Evolutionary conservation across 1,284 basidiomycete species (phyloP).

Genomic region (Cystobasidium pallidum): DNA sequence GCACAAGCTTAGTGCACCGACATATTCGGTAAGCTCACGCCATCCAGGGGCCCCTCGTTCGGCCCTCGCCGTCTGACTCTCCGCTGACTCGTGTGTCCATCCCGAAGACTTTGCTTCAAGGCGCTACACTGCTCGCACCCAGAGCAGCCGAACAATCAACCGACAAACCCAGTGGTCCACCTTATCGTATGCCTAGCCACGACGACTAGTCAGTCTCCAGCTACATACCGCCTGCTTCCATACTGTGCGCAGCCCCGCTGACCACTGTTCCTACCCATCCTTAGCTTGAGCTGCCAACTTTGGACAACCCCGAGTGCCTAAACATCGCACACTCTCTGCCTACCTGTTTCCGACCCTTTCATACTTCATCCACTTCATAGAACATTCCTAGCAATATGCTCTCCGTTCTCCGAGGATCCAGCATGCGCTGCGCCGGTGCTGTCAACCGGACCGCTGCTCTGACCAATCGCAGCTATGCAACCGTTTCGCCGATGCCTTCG

Average conservation of each 20-base stretch:
- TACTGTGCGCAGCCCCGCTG: not conserved
- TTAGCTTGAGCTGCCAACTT: slow-evolving; percentile 38
- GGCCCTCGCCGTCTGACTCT: not conserved
- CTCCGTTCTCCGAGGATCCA: slow-evolving; percentile 12
- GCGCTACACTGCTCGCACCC: not conserved
- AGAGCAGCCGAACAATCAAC: slow-evolving; percentile 3
- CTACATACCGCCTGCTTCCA: not conserved
- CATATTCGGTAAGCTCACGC: not conserved
- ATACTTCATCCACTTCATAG: not conserved
- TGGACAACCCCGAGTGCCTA: slow-evolving; percentile 28
- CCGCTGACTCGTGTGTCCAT: slow-evolving; percentile 7
- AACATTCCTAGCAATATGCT: not conserved
- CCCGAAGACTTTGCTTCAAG: slow-evolving; percentile 1
- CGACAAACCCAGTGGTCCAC: slow-evolving; percentile 1
- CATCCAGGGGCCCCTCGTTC: not conserved
- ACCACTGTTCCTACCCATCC: not conserved
- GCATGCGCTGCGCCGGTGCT: slow-evolving; percentile 6
- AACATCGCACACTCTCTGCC: not conserved
- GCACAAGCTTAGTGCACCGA: not conserved
- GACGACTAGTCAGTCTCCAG: slow-evolving; percentile 16
- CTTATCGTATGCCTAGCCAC: slow-evolving; percentile 24
- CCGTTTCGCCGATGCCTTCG: slow-evolving; percentile 28
- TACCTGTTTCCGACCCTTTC: slow-evolving; percentile 1
- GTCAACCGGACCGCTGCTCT: slow-evolving; percentile 4
- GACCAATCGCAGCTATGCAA: slow-evolving; percentile 41